Evolutionary conservation across 31 red algal species (phyloP), one percentile per base, ranked within the genome.

Genomic region (Odonthalia washingtoniensis): DNA sequence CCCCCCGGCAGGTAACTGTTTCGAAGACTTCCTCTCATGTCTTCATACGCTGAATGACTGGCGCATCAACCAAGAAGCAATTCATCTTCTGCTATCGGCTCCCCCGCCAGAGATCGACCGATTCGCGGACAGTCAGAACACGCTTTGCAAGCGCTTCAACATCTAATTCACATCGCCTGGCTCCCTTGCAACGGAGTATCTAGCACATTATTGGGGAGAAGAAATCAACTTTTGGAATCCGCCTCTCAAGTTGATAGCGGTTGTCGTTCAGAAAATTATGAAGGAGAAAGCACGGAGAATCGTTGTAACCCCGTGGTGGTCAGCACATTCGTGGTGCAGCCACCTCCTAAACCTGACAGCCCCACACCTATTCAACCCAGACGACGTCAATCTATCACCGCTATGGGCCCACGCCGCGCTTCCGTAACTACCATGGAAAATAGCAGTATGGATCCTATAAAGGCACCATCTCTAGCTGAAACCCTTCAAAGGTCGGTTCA

Each of bases 261-360:
- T n/a, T n/a, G n/a, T n/a, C n/a, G n/a, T n/a, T n/a, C n/a, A n/a
- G n/a, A n/a, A n/a, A n/a, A n/a, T n/a, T n/a, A n/a, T n/a, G n/a
- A n/a, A n/a, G n/a, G n/a, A n/a, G n/a, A n/a, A n/a, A n/a, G n/a
- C n/a, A n/a, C n/a, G n/a, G n/a, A 77, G 66, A 46, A 42, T 89
- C 12, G 17, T 82, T 0, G 5, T 89, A 3, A 75, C 87, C 2
- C 65, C 87, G 3, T 75, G 42, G 37, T 82, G 77, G 87, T 77
- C 21, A 9, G 49, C 49, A 21, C 49, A 57, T 9, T 57, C 49
- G 21, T 57, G 49, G 49, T 57, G 49, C 49, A 57, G 12, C 49
- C 49, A n/a, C n/a, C n/a, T n/a, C n/a, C n/a, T n/a, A n/a, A n/a
- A n/a, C n/a, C n/a, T n/a, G n/a, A n/a, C n/a, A 57, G 21, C 12